Evolutionary conservation across 495 filamentous ascomycete genomes (phyloP), one percentile per base, ranked within the genome.

Genomic region (Articulospora tetracladia): DNA sequence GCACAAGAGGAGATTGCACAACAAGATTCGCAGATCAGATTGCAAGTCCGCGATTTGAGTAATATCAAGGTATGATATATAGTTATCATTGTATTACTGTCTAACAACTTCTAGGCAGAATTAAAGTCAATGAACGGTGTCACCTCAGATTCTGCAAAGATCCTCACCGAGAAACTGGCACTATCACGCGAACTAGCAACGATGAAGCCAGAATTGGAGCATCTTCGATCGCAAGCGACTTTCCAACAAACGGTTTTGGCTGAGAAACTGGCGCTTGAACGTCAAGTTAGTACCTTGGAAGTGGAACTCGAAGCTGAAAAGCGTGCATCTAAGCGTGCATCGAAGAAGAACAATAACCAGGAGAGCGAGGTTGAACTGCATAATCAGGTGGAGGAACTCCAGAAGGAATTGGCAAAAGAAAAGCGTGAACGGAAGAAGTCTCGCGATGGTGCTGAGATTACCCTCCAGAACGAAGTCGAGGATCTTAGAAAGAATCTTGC

Each of bases 301-400:
- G 82, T 91, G 44, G 88, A 94, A 66, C 77, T 96, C 10, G 90
- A 90, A 57, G 86, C 86, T 50, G 88, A 93, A 68, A 93, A 86
- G 68, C 80, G 85, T 25, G 78, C 86, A 1, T 76, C 83, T 23
- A 82, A 88, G 57, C 83, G 85, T 53, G 81, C 76, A 0, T 27
- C 48, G 1, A 27, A 65, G 15, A 65, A 55, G 49, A 65, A 47
- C 28, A 72, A 79, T 11, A 76, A 79, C 10, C 86, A 82, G 48
- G 63, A 76, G 41, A 70, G 68, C 19, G 79, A 82, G 46, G 70
- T 73, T 11, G 75, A 79, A 24, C 70, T 79, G 2, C 73, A 79
- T 46, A 71, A 73, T 19, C 71, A 76, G 61, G 44, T 82, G 11
- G 73, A 76, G 20, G 76, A 78, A 2, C 60, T 77, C 22, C 76